Evolutionary conservation across 192 early-diverging fungal genomes (phyloP).

Genomic region (Coemansia sp.): DNA sequence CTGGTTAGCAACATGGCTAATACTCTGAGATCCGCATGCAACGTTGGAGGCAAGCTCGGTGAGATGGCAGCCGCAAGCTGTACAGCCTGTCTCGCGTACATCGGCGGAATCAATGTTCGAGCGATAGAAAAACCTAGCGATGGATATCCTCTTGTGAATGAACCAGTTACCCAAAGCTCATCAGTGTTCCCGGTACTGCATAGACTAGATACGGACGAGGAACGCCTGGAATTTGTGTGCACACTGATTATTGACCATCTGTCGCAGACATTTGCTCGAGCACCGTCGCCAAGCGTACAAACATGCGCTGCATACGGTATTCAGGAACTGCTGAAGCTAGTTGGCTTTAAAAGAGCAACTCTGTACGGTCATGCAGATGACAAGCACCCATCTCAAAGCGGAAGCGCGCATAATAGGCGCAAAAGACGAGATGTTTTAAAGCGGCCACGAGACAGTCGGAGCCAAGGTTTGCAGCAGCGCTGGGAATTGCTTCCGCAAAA

Average conservation of each 20-base stretch:
- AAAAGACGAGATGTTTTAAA: conserved; percentile 8
- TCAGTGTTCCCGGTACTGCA: conserved; percentile 10
- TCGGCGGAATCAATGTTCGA: conserved; percentile 29
- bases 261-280: conserved; percentile 43
- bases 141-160: not conserved
- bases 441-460: conserved; percentile 8
- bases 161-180: not conserved
- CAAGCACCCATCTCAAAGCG: not conserved
- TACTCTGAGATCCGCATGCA: conserved; percentile 26
- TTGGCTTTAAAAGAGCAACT: conserved; percentile 42
- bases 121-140: conserved; percentile 5
- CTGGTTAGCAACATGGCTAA: conserved; percentile 17
- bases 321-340: conserved; percentile 45
- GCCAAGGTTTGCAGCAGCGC: conserved; percentile 25
- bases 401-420: not conserved
- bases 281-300: conserved; percentile 49
- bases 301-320: conserved; percentile 46
- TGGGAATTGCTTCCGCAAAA: conserved; percentile 44
- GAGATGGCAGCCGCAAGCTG: conserved; percentile 43
- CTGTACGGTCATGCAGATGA: conserved; percentile 8
- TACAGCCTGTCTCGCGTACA: conserved; percentile 34
- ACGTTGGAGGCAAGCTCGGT: conserved; percentile 22
- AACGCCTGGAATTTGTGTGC: conserved; percentile 45
- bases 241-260: conserved; percentile 47
- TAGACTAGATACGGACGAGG: conserved; percentile 29